Base-by-base conservation (phyloP, 148 eudicot genomes). In the Pouteria glomerata region DNA sequence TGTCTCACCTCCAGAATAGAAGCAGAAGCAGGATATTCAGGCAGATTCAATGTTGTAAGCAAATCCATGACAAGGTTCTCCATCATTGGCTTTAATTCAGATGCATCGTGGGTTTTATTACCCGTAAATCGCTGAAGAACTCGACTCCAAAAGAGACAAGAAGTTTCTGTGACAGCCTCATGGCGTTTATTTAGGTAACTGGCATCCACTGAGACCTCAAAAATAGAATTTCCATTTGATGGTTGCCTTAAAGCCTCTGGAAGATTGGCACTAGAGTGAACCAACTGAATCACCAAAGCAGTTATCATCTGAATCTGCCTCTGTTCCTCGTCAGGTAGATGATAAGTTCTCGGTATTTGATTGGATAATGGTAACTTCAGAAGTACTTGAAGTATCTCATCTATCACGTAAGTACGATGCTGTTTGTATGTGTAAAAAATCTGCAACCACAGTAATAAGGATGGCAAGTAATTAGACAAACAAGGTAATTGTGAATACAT, bases 1-100 rank as follows among this genome's bases (percentile, higher is more conserved):
- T 59, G 33, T 58, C 60, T 65, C 83, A 95, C 99, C 93, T 95
- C 99, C 73, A 95, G 79, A 80, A 91, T 82, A 35, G 85, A 82
- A 78, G 92, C 87, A 45, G 99, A 81, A 70, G 96, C 97, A 62
- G 99, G 99, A 85, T 86, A 95, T 76, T 95, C 99, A 26, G 99
- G 99, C 42, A 95, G 83, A 81, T 95, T 88, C 75, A 95, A 75
- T 70, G 99, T 86, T 50, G 82, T 78, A 69, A 95, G 81, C 76
- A 95, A 75, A 85, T 95, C 99, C 69, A 83, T 53, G 26, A 91
- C 96, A 82, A 95, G 82, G 82, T 89, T 91, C 76, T 95, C 99
- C 73, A 91, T 71, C 81, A 95, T 86, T 71, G 76, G 56, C 83
- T 87, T 95, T 82, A 88, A 72, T 75, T 95, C 99, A 60, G 99